These are phyloP conservation scores for Penicillium psychrofluorescens DNA, from an alignment of 495 filamentous ascomycete species.

Conservation along the genomic window DNA sequence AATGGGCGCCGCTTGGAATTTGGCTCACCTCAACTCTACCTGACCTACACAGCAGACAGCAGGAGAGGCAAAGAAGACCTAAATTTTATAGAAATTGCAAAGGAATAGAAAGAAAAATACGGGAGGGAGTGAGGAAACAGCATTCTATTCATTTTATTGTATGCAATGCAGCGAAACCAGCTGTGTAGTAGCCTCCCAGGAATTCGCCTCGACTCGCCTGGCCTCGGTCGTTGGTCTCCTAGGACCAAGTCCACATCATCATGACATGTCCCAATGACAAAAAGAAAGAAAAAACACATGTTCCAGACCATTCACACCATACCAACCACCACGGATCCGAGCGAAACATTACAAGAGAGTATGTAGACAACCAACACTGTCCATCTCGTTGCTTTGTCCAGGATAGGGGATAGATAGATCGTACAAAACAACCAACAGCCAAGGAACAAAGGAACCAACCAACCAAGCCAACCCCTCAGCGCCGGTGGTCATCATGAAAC, in stretches of 20 bases:
- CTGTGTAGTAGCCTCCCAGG: not conserved
- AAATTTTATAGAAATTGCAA: too few relatives aligned
- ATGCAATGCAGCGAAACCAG: constrained; percentile 5
- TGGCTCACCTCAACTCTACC: too few relatives aligned
- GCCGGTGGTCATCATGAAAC: constrained; percentile 10
- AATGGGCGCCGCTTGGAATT: constrained; percentile 11
- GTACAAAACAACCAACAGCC: constrained; percentile 6
- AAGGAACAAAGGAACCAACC: not conserved
- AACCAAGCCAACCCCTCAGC: constrained; percentile 2
- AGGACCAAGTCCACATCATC: not conserved
- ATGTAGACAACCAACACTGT: too few relatives aligned
- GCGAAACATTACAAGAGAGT: too few relatives aligned
- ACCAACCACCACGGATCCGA: too few relatives aligned
- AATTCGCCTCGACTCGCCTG: constrained; percentile 2
- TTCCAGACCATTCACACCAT: too few relatives aligned
- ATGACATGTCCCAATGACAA: not conserved
- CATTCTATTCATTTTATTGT: constrained; percentile 5
- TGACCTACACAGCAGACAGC: too few relatives aligned
- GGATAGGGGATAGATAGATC: constrained; percentile 1
- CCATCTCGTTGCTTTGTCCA: too few relatives aligned
- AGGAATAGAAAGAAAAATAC: too few relatives aligned
- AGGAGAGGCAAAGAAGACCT: too few relatives aligned
- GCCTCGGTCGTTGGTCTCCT: constrained; percentile 2
- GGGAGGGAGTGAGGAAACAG: too few relatives aligned
- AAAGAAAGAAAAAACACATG: not conserved